phyloP scores from a whole-genome alignment of 805 yeast genomes.

The Cyberlindnera saturnus region DNA sequence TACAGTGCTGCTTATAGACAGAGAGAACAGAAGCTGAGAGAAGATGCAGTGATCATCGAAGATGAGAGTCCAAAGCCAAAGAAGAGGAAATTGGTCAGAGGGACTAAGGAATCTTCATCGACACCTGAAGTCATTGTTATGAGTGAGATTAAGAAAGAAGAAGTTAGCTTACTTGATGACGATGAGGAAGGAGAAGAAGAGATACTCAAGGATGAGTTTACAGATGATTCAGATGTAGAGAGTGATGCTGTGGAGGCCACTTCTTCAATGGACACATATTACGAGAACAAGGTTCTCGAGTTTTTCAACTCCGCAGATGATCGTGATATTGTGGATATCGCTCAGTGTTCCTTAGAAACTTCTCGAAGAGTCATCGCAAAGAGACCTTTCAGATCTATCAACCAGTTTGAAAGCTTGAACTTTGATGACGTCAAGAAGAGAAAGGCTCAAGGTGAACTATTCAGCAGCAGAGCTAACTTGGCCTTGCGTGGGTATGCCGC shows the following conservation, averaged over 20 bases:
- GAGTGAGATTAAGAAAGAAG: conserved; percentile 1
- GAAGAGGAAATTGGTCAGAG: conserved; percentile 35
- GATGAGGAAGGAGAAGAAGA: conserved; percentile 34
- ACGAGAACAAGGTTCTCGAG: conserved; percentile 62
- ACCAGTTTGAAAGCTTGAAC: conserved; percentile 51
- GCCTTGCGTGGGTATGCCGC: conserved; percentile 88
- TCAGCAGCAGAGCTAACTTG: conserved; percentile 62
- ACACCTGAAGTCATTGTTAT: not conserved
- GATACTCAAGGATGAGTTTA: conserved; percentile 37
- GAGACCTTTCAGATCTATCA: conserved; percentile 65
- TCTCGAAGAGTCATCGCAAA: conserved; percentile 58
- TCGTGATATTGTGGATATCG: conserved; percentile 74
- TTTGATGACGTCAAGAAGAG: conserved; percentile 36
- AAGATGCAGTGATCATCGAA: not conserved
- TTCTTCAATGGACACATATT: conserved; percentile 27
- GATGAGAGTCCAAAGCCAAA: conserved; percentile 18
- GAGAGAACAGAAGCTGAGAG: conserved; percentile 2
- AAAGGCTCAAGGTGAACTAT: conserved; percentile 64
- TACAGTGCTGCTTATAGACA: conserved; percentile 25
- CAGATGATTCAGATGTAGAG: conserved; percentile 46
- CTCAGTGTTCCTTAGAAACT: conserved; percentile 58
- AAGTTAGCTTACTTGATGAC: conserved; percentile 16
- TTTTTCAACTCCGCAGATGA: conserved; percentile 75
- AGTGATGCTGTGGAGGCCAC: conserved; percentile 23
- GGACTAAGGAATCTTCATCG: conserved; percentile 18